phyloP scores from a whole-genome alignment of 2,329 filamentous ascomycete genomes.

The Tolypocladium pustulatum region DNA sequence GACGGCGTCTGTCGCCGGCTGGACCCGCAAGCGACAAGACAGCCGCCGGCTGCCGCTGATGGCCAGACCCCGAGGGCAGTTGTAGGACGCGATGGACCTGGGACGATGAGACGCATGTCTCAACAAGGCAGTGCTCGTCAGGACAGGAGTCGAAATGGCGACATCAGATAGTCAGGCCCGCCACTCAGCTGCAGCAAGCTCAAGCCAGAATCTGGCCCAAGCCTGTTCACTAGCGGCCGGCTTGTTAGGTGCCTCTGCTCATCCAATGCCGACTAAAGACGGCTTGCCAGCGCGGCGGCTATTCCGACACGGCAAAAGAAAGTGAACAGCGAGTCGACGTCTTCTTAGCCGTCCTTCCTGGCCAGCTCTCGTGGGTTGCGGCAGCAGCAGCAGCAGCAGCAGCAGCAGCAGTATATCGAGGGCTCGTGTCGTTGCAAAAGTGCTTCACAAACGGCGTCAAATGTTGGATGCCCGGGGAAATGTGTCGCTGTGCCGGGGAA shows the following conservation, averaged over 20 bases:
- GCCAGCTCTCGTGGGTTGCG: neutral
- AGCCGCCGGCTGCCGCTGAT: neutral
- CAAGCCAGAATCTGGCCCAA: neutral
- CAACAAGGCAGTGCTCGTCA: neutral
- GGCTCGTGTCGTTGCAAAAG: neutral
- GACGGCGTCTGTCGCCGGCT: neutral
- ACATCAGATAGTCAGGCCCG: neutral
- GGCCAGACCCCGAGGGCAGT: neutral
- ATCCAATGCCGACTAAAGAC: neutral
- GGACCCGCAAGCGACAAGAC: neutral
- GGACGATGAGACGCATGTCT: neutral
- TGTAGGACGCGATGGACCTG: neutral
- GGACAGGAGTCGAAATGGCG: neutral
- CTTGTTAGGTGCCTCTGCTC: neutral
- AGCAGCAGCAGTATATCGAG: neutral
- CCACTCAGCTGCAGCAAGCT: neutral
- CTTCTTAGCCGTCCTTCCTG: neutral
- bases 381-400: neutral
- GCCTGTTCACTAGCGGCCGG: neutral
- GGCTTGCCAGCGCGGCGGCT: neutral
- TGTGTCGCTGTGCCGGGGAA: neutral
- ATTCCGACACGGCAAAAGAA: too few species aligned
- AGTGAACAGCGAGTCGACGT: too few species aligned
- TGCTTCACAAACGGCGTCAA: neutral
- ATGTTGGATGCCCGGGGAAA: neutral